Base-by-base conservation (phyloP, 805 yeast genomes). In the Candida nitratophila region DNA sequence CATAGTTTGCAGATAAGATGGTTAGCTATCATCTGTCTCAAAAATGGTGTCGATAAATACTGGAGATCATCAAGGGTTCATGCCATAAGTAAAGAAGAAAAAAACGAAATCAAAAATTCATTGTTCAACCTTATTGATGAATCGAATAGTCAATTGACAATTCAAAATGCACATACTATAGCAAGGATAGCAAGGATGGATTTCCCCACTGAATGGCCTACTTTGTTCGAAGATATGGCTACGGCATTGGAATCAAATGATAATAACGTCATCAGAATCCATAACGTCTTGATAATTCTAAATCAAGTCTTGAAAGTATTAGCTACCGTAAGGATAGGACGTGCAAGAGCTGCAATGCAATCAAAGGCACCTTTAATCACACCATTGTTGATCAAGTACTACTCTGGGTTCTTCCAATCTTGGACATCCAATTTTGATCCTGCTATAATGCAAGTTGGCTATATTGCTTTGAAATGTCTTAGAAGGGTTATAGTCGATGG, bases 201-300 rank as follows among this genome's bases (percentile, higher is more conserved):
- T 54, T 93, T 86, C 58, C 97, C 98, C 0, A 61, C 66, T 2
- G 89, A 83, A 39, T 93, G 97, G 97, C 89, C 95, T 0, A 62
- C 73, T 2, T 58, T 93, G 17, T 84, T 93, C 55, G 90, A 85
- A 45, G 81, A 81, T 14, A 48, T 83, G 1, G 71, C 76, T 38
- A 54, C 54, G 3, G 53, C 69, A 19, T 54, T 83, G 40, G 77
- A 69, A 45, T 62, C 68, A 12, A 71, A 71, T 16, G 69, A 70
- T 14, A 68, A 64, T 22, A 74, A 79, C 48, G 60, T 79, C 35
- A 67, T 79, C 4, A 71, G 77, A 35, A 63, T 83, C 10, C 78
- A 79, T 57, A 86, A 88, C 54, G 53, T 79, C 12, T 68, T 89
- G 45, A 64, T 80, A 16, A 79, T 86, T 16, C 58, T 86, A 43